phyloP scores from a whole-genome alignment of 2,329 filamentous ascomycete species.

The Sporothrix mexicana region DNA sequence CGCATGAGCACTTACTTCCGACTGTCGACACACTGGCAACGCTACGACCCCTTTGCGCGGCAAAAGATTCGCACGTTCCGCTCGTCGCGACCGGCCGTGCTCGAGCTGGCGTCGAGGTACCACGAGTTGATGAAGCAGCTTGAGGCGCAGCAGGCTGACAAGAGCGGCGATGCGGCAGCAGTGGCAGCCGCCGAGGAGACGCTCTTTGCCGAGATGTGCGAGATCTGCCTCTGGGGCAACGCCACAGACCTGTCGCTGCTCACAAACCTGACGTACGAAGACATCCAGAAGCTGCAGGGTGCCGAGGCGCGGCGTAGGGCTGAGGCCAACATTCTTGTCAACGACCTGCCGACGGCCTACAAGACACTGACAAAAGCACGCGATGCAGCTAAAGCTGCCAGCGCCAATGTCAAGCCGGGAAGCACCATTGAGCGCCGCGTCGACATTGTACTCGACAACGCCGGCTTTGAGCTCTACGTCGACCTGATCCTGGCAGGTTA shows the following conservation, averaged over 20 bases:
- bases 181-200: constrained; percentile 70
- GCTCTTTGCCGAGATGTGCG: constrained; percentile 89
- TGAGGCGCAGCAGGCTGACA: constrained; percentile 59
- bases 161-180: constrained; percentile 51
- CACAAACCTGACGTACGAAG: constrained; percentile 88
- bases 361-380: constrained; percentile 39
- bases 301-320: constrained; percentile 82
- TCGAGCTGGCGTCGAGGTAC: constrained; percentile 53
- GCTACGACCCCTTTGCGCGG: constrained; percentile 85
- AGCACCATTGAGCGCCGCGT: constrained; percentile 67
- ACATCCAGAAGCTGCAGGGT: constrained; percentile 95
- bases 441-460: constrained; percentile 95
- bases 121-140: constrained; percentile 70
- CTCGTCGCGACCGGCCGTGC: constrained; percentile 76
- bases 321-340: constrained; percentile 90
- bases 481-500: constrained; percentile 93
- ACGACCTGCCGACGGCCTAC: constrained; percentile 67
- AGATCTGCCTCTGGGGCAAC: constrained; percentile 97
- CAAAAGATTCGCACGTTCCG: constrained; percentile 94
- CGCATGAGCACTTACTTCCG: constrained; percentile 82
- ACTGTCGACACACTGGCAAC: constrained; percentile 80
- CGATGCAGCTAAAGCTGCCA: constrained; percentile 32
- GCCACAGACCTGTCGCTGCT: constrained; percentile 92
- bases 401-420: neutral
- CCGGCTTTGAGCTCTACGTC: constrained; percentile 95